Percentiles rank a stretch among this genome's conserved stretches.
These are phyloP conservation scores for Cudoniella acicularis DNA, from an alignment of 495 filamentous ascomycete genomes.

Conservation along the genomic window DNA sequence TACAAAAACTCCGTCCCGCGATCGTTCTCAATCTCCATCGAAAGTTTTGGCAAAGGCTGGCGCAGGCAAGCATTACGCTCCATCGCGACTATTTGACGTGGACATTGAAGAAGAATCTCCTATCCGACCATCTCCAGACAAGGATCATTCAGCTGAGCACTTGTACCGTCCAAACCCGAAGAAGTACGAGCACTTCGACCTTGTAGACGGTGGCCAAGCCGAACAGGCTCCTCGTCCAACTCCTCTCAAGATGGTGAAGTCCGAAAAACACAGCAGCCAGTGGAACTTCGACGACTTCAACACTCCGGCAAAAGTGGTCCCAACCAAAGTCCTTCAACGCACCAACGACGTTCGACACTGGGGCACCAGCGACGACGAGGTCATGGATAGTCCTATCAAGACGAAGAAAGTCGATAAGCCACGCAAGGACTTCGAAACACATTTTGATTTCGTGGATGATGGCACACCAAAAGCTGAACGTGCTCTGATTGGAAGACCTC, in stretches of 20 bases:
- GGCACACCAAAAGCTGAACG: slow-evolving; percentile 35
- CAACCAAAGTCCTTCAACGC: slow-evolving; percentile 42
- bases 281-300: slow-evolving; percentile 87
- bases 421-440: slow-evolving; percentile 72
- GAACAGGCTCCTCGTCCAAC: slow-evolving; percentile 36
- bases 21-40: slow-evolving; percentile 34
- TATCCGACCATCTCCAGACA: slow-evolving; percentile 31
- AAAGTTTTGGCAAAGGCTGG: slow-evolving; percentile 57
- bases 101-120: slow-evolving; percentile 38
- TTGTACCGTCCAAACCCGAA: slow-evolving; percentile 60
- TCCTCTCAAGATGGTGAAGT: slow-evolving; percentile 35
- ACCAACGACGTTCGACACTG: slow-evolving; percentile 64
- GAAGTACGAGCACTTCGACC: slow-evolving; percentile 85
- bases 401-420: slow-evolving; percentile 55
- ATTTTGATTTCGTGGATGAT: slow-evolving; percentile 71
- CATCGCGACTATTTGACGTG: slow-evolving; percentile 66
- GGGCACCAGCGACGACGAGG: slow-evolving; percentile 63
- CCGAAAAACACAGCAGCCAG: slow-evolving; percentile 61
- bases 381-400: slow-evolving; percentile 54
- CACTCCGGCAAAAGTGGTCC: slow-evolving; percentile 67
- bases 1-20: slow-evolving; percentile 26
- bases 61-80: slow-evolving; percentile 65
- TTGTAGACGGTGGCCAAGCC: slow-evolving; percentile 59
- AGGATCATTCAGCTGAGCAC: slow-evolving; percentile 32
- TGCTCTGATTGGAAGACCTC: slow-evolving; percentile 29